phyloP scores from a whole-genome alignment of 495 filamentous ascomycete genomes.

The Talaromyces adpressus region DNA sequence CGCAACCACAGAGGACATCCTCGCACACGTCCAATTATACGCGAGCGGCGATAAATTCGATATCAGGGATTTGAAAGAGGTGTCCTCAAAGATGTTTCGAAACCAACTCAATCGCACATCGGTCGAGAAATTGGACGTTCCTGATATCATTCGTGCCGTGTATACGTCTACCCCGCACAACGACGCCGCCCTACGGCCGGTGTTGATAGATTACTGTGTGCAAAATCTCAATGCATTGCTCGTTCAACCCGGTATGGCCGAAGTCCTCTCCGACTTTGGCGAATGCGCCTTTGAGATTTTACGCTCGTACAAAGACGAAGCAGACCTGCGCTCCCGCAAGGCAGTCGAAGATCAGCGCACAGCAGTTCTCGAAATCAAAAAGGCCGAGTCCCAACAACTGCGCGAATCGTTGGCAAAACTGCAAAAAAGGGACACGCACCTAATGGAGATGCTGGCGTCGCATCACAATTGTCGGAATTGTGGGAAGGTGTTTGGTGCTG shows the following conservation, averaged over 20 bases:
- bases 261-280: slow-evolving; percentile 8
- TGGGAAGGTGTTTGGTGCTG: slow-evolving; percentile 9
- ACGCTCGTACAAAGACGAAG: slow-evolving; percentile 9
- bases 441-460: slow-evolving; percentile 10
- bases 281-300: slow-evolving; percentile 8
- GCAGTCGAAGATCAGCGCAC: slow-evolving; percentile 10
- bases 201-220: slow-evolving; percentile 10
- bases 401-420: slow-evolving; percentile 8
- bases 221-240: slow-evolving; percentile 5
- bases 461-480: slow-evolving; percentile 11
- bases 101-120: slow-evolving; percentile 7
- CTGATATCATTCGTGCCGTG: slow-evolving; percentile 8
- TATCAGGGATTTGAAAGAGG: slow-evolving; percentile 7
- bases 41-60: slow-evolving; percentile 10
- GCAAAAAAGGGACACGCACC: slow-evolving; percentile 9
- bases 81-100: slow-evolving; percentile 9
- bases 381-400: slow-evolving; percentile 8
- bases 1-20: slow-evolving; percentile 8
- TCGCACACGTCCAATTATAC: slow-evolving; percentile 9
- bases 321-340: slow-evolving; percentile 8
- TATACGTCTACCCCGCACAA: slow-evolving; percentile 7
- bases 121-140: slow-evolving; percentile 2
- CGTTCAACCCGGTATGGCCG: slow-evolving; percentile 1
- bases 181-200: slow-evolving; percentile 5
- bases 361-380: slow-evolving; percentile 9